phyloP scores from a whole-genome alignment of 2,329 filamentous ascomycete genomes.

The Aspergillus brasiliensis region DNA sequence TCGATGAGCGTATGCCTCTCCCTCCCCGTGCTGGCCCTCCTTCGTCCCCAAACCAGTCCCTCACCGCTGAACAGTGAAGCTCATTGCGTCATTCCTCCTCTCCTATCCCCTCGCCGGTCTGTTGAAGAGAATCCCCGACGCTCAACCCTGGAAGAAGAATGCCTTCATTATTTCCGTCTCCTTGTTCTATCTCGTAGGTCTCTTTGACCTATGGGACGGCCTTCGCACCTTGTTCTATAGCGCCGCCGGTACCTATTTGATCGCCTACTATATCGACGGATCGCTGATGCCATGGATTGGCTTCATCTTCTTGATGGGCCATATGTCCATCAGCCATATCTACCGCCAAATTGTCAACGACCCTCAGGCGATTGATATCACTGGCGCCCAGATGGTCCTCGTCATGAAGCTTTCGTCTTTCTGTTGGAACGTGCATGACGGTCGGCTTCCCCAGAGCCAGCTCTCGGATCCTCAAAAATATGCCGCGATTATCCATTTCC shows the following conservation, averaged over 20 bases:
- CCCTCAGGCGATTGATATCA: constrained; percentile 77
- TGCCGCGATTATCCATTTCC: constrained; percentile 73
- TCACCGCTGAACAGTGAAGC: constrained; percentile 68
- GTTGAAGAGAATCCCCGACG: constrained; percentile 87
- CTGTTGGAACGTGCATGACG: constrained; percentile 97
- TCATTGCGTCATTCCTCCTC: constrained; percentile 84
- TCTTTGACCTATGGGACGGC: constrained; percentile 91
- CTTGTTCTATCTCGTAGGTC: constrained; percentile 86
- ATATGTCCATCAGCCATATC: constrained; percentile 91
- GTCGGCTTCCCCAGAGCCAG: constrained; percentile 73
- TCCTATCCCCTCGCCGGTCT: constrained; percentile 89
- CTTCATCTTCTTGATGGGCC: constrained; percentile 91
- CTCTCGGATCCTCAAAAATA: constrained; percentile 88
- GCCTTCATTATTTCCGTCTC: constrained; percentile 78
- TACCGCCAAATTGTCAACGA: constrained; percentile 71
- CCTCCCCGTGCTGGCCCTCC: not conserved
- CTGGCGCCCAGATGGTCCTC: constrained; percentile 93
- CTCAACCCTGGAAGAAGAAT: constrained; percentile 82
- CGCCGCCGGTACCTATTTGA: constrained; percentile 75
- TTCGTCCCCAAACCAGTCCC: not conserved
- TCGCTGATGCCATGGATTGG: constrained; percentile 98
- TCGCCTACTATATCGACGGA: constrained; percentile 79
- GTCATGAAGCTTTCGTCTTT: constrained; percentile 98
- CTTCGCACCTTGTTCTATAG: constrained; percentile 77
- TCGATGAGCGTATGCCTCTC: constrained; percentile 60